phyloP scores from a whole-genome alignment of 805 yeast genomes.

The Wickerhamiella lipophila region DNA sequence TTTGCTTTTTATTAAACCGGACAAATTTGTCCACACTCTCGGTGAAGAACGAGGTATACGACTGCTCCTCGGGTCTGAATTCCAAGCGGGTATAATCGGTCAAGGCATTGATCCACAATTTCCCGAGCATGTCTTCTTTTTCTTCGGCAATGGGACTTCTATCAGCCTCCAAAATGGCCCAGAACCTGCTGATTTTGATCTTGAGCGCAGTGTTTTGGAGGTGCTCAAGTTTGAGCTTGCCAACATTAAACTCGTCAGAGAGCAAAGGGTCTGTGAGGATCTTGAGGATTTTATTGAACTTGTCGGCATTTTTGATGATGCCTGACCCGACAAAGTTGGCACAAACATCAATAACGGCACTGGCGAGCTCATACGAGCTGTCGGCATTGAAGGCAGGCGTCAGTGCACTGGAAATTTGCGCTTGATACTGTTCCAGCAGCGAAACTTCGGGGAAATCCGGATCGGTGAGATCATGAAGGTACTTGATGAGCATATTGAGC shows the following conservation, averaged over 20 bases:
- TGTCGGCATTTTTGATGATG: constrained; percentile 36
- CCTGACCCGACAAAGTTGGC: constrained; percentile 63
- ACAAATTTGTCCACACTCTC: constrained; percentile 27
- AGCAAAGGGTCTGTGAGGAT: constrained; percentile 56
- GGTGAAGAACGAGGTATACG: constrained; percentile 18
- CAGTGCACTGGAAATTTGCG: constrained; percentile 81
- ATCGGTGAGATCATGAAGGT: constrained; percentile 51
- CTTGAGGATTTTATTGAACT: constrained; percentile 45
- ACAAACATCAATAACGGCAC: constrained; percentile 63
- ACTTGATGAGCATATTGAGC: constrained; percentile 47
- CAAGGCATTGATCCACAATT: constrained; percentile 68
- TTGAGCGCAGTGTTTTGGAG: constrained; percentile 29
- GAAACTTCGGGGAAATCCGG: constrained; percentile 61
- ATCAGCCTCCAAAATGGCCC: constrained; percentile 32
- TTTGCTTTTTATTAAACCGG: constrained; percentile 20
- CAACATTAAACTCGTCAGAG: constrained; percentile 32
- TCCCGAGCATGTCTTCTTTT: constrained; percentile 47
- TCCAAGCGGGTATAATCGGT: constrained; percentile 61
- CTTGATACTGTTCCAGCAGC: constrained; percentile 82
- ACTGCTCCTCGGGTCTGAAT: constrained; percentile 34
- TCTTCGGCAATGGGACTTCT: constrained; percentile 30
- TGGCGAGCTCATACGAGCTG: constrained; percentile 59
- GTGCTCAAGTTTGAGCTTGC: constrained; percentile 28
- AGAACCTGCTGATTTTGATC: constrained; percentile 31
- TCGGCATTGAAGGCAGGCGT: constrained; percentile 72